Evolutionary conservation across 2,329 filamentous ascomycete species (phyloP).

Genomic region (Trichoderma cornu-damae): DNA sequence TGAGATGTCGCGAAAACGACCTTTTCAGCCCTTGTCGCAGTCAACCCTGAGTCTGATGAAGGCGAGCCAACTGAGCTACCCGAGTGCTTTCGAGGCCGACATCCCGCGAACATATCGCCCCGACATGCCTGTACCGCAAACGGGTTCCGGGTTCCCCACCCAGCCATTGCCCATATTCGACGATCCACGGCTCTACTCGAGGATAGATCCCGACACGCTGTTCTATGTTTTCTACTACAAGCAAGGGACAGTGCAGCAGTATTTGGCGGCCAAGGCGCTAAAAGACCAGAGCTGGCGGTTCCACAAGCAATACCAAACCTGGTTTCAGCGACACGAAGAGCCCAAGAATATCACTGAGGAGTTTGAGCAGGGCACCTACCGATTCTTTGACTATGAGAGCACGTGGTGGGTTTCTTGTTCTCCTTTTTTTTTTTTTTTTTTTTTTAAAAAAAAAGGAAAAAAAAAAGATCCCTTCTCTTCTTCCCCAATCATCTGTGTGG

Average conservation of each 20-base stretch:
- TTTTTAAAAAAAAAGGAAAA: too few relatives aligned
- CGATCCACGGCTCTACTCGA: conserved; percentile 77
- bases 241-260: conserved; percentile 93
- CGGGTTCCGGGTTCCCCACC: conserved; percentile 80
- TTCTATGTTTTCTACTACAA: conserved; percentile 99
- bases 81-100: conserved; percentile 74
- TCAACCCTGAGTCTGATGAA: conserved; percentile 69
- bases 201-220: conserved; percentile 90
- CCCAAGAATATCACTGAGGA: conserved; percentile 98
- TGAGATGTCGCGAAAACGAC: conserved; percentile 71
- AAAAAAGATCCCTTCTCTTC: too few relatives aligned
- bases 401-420: conserved; percentile 68
- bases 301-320: conserved; percentile 99
- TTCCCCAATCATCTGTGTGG: background rate
- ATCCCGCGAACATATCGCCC: conserved; percentile 80
- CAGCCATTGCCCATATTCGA: conserved; percentile 90
- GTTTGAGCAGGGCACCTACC: conserved; percentile 96
- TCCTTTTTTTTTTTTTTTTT: too few relatives aligned
- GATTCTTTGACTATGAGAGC: conserved; percentile 99
- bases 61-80: conserved; percentile 66
- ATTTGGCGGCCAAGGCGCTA: conserved; percentile 88
- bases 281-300: conserved; percentile 99
- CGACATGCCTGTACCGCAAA: conserved; percentile 68
- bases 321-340: conserved; percentile 98
- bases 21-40: conserved; percentile 55